Evolutionary conservation across 129 eudicot species (phyloP).

Genomic region (Mikania micrantha): DNA sequence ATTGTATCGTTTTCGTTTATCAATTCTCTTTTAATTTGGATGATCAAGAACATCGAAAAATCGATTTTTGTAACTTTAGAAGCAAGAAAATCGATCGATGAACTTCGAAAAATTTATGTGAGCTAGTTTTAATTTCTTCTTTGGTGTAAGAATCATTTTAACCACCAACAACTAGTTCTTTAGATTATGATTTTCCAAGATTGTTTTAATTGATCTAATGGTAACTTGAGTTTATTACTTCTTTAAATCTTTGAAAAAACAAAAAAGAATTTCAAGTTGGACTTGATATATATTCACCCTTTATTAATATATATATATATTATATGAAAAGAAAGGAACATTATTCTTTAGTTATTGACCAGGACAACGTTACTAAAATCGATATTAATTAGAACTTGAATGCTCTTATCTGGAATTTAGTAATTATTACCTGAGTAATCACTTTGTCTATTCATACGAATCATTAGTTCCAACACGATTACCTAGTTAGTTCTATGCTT

Average conservation of each 20-base stretch:
- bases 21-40: not conserved
- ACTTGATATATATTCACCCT: conserved; percentile 10
- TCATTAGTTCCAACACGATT: conserved; percentile 27
- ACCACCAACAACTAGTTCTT: not conserved
- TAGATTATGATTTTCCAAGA: conserved; percentile 7
- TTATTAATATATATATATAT: not conserved
- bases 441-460: conserved; percentile 4
- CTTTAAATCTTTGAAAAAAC: not conserved
- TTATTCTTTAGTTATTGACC: conserved; percentile 31
- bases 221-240: conserved; percentile 10
- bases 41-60: not conserved
- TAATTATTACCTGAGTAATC: conserved; percentile 11
- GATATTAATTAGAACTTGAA: conserved; percentile 1
- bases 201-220: conserved; percentile 7
- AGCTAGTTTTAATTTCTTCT: no score
- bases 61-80: not conserved
- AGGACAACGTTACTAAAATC: conserved; percentile 12
- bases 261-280: not conserved
- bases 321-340: not conserved
- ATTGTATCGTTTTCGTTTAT: conserved; percentile 2
- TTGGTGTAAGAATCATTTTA: no score
- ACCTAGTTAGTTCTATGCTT: conserved; percentile 20
- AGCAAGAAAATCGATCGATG: not conserved
- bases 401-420: not conserved
- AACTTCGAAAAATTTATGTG: conserved; percentile 1